Percentiles rank a stretch among this genome's conserved stretches.
Evolutionary conservation across 129 eudicot genomes (phyloP).

Genomic region (Smallanthus sonchifolius): DNA sequence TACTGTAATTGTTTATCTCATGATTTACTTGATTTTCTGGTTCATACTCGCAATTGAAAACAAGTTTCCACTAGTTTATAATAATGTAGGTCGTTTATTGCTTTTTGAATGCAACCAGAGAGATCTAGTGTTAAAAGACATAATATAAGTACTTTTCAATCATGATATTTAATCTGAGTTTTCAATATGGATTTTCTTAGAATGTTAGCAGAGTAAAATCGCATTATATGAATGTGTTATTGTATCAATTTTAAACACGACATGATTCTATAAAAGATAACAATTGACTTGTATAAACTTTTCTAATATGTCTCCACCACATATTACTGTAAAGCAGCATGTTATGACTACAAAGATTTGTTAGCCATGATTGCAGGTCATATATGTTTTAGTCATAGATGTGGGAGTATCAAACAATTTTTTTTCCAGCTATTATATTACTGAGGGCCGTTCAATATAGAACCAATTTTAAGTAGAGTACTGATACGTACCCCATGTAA

Average conservation of each 20-base stretch:
- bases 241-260: background rate
- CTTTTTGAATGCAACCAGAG: background rate
- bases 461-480: no score
- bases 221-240: background rate
- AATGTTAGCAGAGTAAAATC: background rate
- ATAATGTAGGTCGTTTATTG: background rate
- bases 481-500: no score
- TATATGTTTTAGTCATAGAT: background rate
- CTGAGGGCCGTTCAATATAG: no score
- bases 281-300: background rate
- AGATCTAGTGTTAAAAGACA: background rate
- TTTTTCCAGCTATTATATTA: background rate
- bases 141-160: background rate
- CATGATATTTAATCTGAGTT: background rate
- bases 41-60: background rate
- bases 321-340: background rate
- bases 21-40: conserved; percentile 10
- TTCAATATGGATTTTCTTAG: background rate
- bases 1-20: conserved; percentile 7
- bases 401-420: background rate
- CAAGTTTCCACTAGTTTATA: background rate
- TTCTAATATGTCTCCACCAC: background rate
- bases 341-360: background rate
- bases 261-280: background rate
- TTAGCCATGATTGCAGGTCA: background rate